Conservation (phyloP, 768 basidiomycete genomes). For the Tubosaeta sp. region DNA sequence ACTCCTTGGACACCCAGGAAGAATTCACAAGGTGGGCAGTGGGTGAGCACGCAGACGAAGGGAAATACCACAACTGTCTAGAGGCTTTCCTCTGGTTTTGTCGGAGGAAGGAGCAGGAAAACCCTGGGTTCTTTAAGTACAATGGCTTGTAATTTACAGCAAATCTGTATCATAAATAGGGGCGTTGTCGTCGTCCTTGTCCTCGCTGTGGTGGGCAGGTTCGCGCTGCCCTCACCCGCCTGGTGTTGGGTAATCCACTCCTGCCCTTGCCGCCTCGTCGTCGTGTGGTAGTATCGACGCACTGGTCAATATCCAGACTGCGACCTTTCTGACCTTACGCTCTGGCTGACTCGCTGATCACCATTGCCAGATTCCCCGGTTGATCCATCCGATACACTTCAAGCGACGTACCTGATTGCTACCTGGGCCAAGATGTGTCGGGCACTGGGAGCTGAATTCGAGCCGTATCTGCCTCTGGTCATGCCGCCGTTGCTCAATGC, state of each 20-base stretch:
- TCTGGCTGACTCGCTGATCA: neutral
- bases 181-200: too few species aligned
- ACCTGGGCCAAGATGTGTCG: too few species aligned
- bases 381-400: slow-evolving; percentile 70
- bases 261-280: too few species aligned
- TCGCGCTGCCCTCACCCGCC: too few species aligned
- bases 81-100: slow-evolving; percentile 10
- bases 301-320: slow-evolving; percentile 76
- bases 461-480: slow-evolving; percentile 73
- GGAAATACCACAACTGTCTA: slow-evolving; percentile 4
- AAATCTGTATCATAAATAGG: too few species aligned
- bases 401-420: too few species aligned
- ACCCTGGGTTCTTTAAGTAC: too few species aligned
- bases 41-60: neutral
- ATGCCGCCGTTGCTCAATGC: slow-evolving; percentile 75
- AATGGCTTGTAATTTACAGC: too few species aligned
- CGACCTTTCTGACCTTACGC: slow-evolving; percentile 7
- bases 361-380: slow-evolving; percentile 51
- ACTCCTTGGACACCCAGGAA: neutral
- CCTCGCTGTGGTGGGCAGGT: too few species aligned
- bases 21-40: slow-evolving; percentile 1
- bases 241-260: too few species aligned
- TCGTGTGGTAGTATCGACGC: too few species aligned
- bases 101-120: neutral
- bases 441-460: too few species aligned